Base-by-base conservation (phyloP, 495 filamentous ascomycete genomes). In the Penicillium canescens region DNA sequence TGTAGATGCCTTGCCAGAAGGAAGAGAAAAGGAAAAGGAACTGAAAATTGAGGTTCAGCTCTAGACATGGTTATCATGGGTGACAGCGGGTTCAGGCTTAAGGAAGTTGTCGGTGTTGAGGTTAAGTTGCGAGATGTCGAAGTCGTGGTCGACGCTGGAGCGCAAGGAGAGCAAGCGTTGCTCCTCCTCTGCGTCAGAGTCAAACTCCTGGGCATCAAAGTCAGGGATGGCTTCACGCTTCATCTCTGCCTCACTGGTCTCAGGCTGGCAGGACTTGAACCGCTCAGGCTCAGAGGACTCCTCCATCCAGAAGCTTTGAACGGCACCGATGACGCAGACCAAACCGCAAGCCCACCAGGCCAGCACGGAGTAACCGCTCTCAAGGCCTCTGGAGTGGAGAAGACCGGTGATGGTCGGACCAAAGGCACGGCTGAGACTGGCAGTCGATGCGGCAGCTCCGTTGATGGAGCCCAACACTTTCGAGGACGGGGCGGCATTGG, bases 331-430 rank as follows among this genome's bases (percentile, higher is more conserved):
- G 8, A 91, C 58, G 54, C 90, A 86, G 31, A 97, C 83, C 8
- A 90, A 41, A 8, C 86, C 89, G 60, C 86, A 90, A 46, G 83
- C 82, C 95, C 95, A 98, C 93, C 94, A 98, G 8, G 90, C 85
- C 5, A 98, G 73, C 41, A 92, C 91, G 14, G 90, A 90, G 56
- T 87, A 90, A 35, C 93, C 92, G 28, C 84, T 76, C 47, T 84
- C 75, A 24, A 96, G 78, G 21, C 95, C 94, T 51, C 84, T 77
- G 16, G 89, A 78, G 69, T 97, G 93, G 44, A 98, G 79, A 13
- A 90, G 68, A 4, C 94, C 94, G 10, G 92, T 94, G 31, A 97
- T 69, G 0, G 88, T 92, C 5, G 94, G 94, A 3, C 94, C 94
- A 60, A 96, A 84, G 2, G 92, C 90, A 46, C 94, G 84, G 57